Evolutionary conservation across 306 rosid genomes (phyloP), one percentile per base, ranked within the genome.

Genomic region (Vachellia pachyceras): DNA sequence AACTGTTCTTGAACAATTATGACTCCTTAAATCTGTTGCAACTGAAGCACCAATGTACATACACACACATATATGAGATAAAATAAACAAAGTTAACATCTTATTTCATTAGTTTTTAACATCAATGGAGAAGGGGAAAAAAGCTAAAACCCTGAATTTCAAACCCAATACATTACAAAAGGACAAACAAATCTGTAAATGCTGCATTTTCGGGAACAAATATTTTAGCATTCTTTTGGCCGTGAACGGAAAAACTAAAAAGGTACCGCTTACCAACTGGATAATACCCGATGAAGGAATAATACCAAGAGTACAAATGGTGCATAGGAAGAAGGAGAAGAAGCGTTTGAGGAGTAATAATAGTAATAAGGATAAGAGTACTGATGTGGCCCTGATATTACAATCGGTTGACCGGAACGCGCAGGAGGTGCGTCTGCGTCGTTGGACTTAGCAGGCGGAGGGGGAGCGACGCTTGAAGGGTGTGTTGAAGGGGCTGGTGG

Each of bases 281-380:
- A 80, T 42, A 87, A 65, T n/a, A 82, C 45, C 22, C 83, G 33
- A 46, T 76, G 85, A 77, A 86, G 76, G 69, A 87, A 54, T 60
- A 83, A 57, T 29, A 84, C 10, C 7, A 73, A 36, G 9, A 87
- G 22, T 3, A 74, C 13, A 33, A 60, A 22, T 35, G 58, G 20
- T 44, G 81, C 82, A 68, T 76, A 78, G 42, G 44, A n/a, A 13
- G 84, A 75, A 65, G 42, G 69, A 55, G 88, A 88, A 69, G 94
- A 69, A 55, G 91, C 88, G 5, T 44, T 57, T 0, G 97, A 89
- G 52, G 92, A 75, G 36, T 88, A 88, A 40, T 76, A 84, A 25
- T 93, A 91, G 77, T 92, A 88, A 78, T 88, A 91, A 18, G 95
- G 95, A 73, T 85, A 84, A 23, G 90, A 75, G 69, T 82, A 81